phyloP scores from a whole-genome alignment of 2,329 filamentous ascomycete species.

The Colletotrichum orchidophilum region DNA sequence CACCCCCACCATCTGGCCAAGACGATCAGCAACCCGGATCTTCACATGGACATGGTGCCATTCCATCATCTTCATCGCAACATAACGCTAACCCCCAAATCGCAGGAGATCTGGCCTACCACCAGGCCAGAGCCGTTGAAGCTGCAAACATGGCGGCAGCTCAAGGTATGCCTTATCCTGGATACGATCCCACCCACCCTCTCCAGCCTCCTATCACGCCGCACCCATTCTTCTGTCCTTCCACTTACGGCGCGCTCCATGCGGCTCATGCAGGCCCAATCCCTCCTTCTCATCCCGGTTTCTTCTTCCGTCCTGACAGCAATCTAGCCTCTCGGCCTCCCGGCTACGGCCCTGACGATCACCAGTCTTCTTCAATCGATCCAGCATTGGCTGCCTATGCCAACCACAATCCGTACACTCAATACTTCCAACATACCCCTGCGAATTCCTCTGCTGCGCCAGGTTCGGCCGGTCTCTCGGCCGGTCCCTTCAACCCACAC shows the following conservation, averaged over 20 bases:
- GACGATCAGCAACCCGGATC: not conserved
- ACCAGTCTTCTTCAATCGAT: not conserved
- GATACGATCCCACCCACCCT: not conserved
- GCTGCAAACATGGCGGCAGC: conserved; percentile 12
- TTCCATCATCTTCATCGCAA: not conserved
- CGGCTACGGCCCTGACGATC: not conserved
- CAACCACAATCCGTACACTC: not conserved
- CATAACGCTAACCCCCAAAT: not conserved
- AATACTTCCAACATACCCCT: too few relatives aligned
- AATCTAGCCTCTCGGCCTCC: not conserved
- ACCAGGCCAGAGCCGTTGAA: conserved; percentile 17
- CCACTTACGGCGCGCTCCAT: not conserved
- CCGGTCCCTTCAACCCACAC: not conserved
- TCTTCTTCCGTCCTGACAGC: not conserved
- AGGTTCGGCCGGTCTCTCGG: not conserved
- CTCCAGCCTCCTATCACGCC: not conserved
- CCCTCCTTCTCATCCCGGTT: conserved; percentile 7
- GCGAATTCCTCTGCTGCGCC: not conserved
- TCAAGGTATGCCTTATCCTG: conserved; percentile 10
- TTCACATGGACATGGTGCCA: conserved; percentile 1
- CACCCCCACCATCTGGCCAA: not conserved
- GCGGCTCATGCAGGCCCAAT: not conserved
- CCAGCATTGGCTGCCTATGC: not conserved
- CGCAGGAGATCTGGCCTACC: conserved; percentile 13
- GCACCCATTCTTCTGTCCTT: not conserved